Evolutionary conservation across 805 yeast species (phyloP).

Genomic region (Scheffersomyces amazonensis): DNA sequence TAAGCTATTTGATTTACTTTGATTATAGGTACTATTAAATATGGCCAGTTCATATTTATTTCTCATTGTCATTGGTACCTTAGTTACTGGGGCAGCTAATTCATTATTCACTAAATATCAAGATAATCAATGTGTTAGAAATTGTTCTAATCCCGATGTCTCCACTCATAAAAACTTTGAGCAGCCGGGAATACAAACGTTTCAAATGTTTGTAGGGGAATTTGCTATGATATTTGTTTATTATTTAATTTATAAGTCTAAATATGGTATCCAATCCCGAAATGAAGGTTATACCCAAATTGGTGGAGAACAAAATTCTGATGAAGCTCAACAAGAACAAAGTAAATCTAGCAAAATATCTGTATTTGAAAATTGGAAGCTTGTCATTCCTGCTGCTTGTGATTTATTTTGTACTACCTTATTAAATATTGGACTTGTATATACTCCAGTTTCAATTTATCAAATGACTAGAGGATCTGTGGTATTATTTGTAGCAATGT

Average conservation of each 20-base stretch:
- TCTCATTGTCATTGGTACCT: slow-evolving; percentile 44
- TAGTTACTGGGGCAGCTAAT: slow-evolving; percentile 68
- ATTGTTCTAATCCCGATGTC: slow-evolving; percentile 47
- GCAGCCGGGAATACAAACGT: slow-evolving; percentile 76
- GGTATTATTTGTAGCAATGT: slow-evolving; percentile 70
- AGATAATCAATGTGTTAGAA: slow-evolving; percentile 66
- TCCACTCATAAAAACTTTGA: slow-evolving; percentile 52
- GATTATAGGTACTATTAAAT: not conserved
- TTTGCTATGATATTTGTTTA: slow-evolving; percentile 46
- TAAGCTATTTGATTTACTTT: no score
- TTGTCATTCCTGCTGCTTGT: slow-evolving; percentile 64
- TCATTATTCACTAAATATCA: slow-evolving; percentile 74
- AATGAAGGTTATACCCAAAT: slow-evolving; percentile 14
- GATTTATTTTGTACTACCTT: slow-evolving; percentile 74
- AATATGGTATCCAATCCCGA: slow-evolving; percentile 4
- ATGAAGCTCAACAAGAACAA: slow-evolving; percentile 6
- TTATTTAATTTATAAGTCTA: slow-evolving; percentile 20
- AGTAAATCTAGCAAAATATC: slow-evolving; percentile 7
- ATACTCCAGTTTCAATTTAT: slow-evolving; percentile 75
- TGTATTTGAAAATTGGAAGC: slow-evolving; percentile 16
- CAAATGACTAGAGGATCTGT: slow-evolving; percentile 85
- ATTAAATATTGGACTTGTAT: slow-evolving; percentile 70
- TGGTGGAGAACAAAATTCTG: slow-evolving; percentile 1
- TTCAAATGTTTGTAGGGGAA: slow-evolving; percentile 82
- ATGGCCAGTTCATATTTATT: slow-evolving; percentile 2